Base-by-base conservation (phyloP, 768 basidiomycete genomes). In the Russula earlei region DNA sequence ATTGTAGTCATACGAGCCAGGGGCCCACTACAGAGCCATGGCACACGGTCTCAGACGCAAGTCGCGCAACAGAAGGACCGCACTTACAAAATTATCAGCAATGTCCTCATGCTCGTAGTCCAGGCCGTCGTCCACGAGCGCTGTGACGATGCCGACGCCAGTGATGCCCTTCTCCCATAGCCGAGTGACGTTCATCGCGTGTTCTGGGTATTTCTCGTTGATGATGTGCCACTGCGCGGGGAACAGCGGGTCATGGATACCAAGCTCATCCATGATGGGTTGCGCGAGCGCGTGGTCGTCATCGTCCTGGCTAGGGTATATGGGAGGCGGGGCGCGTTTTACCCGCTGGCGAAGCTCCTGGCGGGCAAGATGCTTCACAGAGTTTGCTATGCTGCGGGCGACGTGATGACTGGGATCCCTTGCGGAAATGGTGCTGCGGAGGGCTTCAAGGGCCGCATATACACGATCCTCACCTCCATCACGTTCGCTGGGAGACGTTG, bases 1-100 rank as follows among this genome's bases (percentile, higher is more conserved):
- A 68, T 99, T 99, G 69, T 92, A 99, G 69, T 99, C 94, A 67
- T 92, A 88, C 0, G 94, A 97, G 56, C 93, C 84, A 22, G 80
- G 82, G 11, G 85, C 80, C 66, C 85, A 90, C 94, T 96, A 60
- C 2, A 31, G 47, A 12, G 17, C 31, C 19, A 25, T 22, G n/a
- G 31, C 38, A 17, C 6, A 48, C 19, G 48, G 20, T 42, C 48
- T 29, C 34, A 47, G 34, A 55, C 17, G 27, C 10, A 20, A 29
- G 27, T 19, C 7, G 14, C 5, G 34, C 19, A 55, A 36, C 4
- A 29, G 36, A 9, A 8, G 42, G 14, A 7, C 11, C 46, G 5
- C 19, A 78, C 92, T 64, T 67, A 98, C 96, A 69, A 97, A 99
- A 70, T 98, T 99, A 36, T 75, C 84, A 29, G 82, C 80, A 41